phyloP scores from a whole-genome alignment of 768 basidiomycete species.

The Pholiota conissans region DNA sequence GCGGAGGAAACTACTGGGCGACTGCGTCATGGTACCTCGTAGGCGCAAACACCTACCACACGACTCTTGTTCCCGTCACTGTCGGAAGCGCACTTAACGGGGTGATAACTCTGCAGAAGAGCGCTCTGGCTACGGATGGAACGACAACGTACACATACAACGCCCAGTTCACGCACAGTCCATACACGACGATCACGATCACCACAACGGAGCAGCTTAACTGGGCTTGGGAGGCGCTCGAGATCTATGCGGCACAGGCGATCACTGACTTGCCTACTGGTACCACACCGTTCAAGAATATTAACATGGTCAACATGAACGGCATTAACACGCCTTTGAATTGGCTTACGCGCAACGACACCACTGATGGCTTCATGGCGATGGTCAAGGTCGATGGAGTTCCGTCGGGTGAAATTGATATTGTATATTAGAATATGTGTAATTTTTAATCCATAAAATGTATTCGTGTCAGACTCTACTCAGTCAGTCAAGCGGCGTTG shows the following conservation, averaged over 20 bases:
- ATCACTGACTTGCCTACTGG: conserved; percentile 11
- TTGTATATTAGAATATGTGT: conserved; percentile 2
- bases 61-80: conserved; percentile 5
- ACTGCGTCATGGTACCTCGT: conserved; percentile 24
- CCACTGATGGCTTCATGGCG: conserved; percentile 1
- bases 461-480: background rate
- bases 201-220: conserved; percentile 10
- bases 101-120: conserved; percentile 7
- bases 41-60: conserved; percentile 5
- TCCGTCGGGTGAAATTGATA: conserved; percentile 3
- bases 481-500: background rate
- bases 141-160: conserved; percentile 12
- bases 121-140: background rate
- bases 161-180: conserved; percentile 9
- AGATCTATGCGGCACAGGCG: conserved; percentile 10
- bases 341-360: conserved; percentile 4
- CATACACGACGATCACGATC: conserved; percentile 8
- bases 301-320: conserved; percentile 9
- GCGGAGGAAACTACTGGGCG: conserved; percentile 24
- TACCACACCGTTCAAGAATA: conserved; percentile 8
- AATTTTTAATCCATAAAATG: background rate
- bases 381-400: conserved; percentile 5
- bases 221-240: conserved; percentile 14
- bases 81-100: conserved; percentile 6
- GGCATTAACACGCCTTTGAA: conserved; percentile 7